phyloP scores from a whole-genome alignment of 2,329 filamentous ascomycete species.

The Alternaria rosae region DNA sequence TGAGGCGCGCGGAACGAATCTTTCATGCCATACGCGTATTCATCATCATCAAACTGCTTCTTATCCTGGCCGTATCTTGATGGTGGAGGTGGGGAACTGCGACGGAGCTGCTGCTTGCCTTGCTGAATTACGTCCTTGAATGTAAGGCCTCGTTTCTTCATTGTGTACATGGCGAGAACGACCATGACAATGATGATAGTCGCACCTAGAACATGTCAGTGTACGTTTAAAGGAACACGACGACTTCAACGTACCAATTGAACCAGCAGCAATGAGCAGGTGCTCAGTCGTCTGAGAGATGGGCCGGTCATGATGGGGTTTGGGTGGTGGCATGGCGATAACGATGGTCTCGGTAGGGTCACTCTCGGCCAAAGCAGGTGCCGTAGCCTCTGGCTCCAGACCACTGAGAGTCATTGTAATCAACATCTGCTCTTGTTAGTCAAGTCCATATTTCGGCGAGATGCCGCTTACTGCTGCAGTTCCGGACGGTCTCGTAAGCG shows the following conservation, averaged over 20 bases:
- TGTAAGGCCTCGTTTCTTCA: slow-evolving; percentile 49
- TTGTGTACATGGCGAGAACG: slow-evolving; percentile 45
- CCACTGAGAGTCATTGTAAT: slow-evolving; percentile 31
- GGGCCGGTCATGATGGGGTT: slow-evolving; percentile 23
- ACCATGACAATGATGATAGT: slow-evolving; percentile 50
- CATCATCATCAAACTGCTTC: slow-evolving; percentile 34
- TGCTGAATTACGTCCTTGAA: slow-evolving; percentile 38
- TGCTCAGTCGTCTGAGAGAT: slow-evolving; percentile 50
- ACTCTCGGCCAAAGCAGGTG: slow-evolving; percentile 29
- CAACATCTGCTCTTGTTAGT: slow-evolving; percentile 34
- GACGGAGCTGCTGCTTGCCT: slow-evolving; percentile 31
- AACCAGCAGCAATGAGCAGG: slow-evolving; percentile 51
- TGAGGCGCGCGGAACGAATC: slow-evolving; percentile 37
- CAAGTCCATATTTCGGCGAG: not conserved
- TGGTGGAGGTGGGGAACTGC: slow-evolving; percentile 31
- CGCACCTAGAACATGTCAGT: slow-evolving; percentile 40
- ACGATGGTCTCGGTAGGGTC: slow-evolving; percentile 38
- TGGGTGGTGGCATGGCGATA: slow-evolving; percentile 25
- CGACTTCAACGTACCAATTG: slow-evolving; percentile 40
- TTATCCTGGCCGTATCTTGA: slow-evolving; percentile 36
- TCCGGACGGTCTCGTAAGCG: slow-evolving; percentile 12
- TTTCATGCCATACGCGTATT: slow-evolving; percentile 34
- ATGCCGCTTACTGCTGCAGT: slow-evolving; percentile 31
- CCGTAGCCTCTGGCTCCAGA: slow-evolving; percentile 17
- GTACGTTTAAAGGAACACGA: not conserved